Percentiles rank a stretch among this genome's conserved stretches.
Evolutionary conservation across 805 yeast genomes (phyloP).

Genomic region (Teunomyces tritomae): DNA sequence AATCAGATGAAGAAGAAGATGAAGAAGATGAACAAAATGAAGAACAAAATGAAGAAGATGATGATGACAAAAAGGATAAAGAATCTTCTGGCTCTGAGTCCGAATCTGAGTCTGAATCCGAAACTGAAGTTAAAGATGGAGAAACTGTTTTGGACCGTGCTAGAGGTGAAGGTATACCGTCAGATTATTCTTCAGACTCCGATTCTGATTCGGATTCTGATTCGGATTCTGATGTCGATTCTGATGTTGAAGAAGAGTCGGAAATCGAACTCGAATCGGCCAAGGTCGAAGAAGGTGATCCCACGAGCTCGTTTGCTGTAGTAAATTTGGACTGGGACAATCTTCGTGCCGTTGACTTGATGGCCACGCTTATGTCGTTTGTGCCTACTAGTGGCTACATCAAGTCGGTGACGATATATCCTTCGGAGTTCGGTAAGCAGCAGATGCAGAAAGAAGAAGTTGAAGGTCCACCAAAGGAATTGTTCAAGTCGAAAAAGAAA

Average conservation of each 20-base stretch:
- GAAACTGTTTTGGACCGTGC: conserved; percentile 51
- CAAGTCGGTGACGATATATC: conserved; percentile 66
- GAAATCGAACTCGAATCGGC: conserved; percentile 55
- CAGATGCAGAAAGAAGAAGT: conserved; percentile 84
- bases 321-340: conserved; percentile 98
- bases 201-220: conserved; percentile 47
- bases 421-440: conserved; percentile 91
- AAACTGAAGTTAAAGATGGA: conserved; percentile 18
- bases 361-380: conserved; percentile 86
- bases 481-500: conserved; percentile 54
- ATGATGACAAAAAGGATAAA: conserved; percentile 18
- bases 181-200: conserved; percentile 19
- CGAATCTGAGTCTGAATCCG: background rate
- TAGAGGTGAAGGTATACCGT: conserved; percentile 56
- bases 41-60: conserved; percentile 22
- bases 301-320: conserved; percentile 77
- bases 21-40: conserved; percentile 28
- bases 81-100: background rate
- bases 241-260: conserved; percentile 48
- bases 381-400: conserved; percentile 75
- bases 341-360: conserved; percentile 77
- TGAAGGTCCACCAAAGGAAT: conserved; percentile 89
- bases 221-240: conserved; percentile 43
- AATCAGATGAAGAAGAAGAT: conserved; percentile 21
- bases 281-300: conserved; percentile 84